phyloP scores from a whole-genome alignment of 2,329 filamentous ascomycete species.

The Penicillium sp. region DNA sequence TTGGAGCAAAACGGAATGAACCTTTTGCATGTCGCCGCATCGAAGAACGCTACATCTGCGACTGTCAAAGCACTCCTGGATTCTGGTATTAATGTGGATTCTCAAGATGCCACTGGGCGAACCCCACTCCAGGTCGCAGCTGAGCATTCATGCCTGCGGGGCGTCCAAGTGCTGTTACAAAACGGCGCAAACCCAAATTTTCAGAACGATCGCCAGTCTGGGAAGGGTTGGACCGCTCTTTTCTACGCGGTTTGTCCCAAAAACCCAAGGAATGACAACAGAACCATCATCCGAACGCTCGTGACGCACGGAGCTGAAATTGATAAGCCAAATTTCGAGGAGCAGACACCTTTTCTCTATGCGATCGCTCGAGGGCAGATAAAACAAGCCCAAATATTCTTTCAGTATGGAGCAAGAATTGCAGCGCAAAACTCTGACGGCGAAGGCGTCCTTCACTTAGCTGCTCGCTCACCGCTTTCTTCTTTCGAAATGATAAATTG shows the following conservation, averaged over 20 bases:
- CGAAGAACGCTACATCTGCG: slow-evolving; percentile 2
- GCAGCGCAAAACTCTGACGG: slow-evolving; percentile 4
- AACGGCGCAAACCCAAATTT: not conserved
- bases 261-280: slow-evolving; percentile 2
- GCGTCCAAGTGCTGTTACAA: slow-evolving; percentile 8
- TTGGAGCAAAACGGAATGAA: not conserved
- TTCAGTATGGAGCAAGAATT: slow-evolving; percentile 10
- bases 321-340: not conserved
- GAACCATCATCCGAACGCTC: slow-evolving; percentile 14
- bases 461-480: not conserved
- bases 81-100: slow-evolving; percentile 8
- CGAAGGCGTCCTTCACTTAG: slow-evolving; percentile 11
- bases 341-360: slow-evolving; percentile 7
- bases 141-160: not conserved
- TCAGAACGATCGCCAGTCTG: no score
- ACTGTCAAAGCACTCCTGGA: slow-evolving; percentile 7
- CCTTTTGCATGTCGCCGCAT: slow-evolving; percentile 4
- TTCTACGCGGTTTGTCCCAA: slow-evolving; percentile 7
- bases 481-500: slow-evolving; percentile 3
- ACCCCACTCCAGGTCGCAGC: slow-evolving; percentile 14
- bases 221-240: slow-evolving; percentile 9
- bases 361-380: slow-evolving; percentile 9
- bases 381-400: slow-evolving; percentile 8
- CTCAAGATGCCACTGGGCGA: slow-evolving; percentile 7
- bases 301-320: slow-evolving; percentile 6